A percentile compares a stretch with the other conserved stretches of the same genome.
Evolutionary conservation across 2,329 filamentous ascomycete species (phyloP).

Genomic region (Calonectria honghensis): DNA sequence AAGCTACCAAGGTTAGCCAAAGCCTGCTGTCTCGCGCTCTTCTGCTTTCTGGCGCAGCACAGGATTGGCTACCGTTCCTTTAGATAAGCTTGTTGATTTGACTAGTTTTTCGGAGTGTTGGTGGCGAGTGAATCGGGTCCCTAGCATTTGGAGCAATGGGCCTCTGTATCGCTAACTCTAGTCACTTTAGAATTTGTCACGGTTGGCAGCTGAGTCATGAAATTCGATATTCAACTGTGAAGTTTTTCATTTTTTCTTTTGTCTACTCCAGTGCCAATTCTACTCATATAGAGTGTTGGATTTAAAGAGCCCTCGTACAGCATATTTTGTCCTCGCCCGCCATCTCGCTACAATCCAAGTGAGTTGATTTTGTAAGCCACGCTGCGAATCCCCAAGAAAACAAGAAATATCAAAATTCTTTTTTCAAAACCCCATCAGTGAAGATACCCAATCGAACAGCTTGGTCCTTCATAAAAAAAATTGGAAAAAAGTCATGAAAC

Average conservation of each 20-base stretch:
- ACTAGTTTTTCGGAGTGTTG: neutral
- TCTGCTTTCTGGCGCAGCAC: neutral
- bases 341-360: neutral
- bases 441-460: neutral
- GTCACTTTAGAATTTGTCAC: neutral
- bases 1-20: neutral
- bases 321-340: neutral
- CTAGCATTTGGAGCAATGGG: neutral
- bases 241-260: slow-evolving; percentile 31
- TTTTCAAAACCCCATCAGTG: neutral
- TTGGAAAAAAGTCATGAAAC: slow-evolving; percentile 1
- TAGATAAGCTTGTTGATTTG: neutral
- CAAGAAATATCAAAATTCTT: slow-evolving; percentile 7
- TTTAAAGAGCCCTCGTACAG: slow-evolving; percentile 7
- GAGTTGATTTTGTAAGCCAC: neutral
- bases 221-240: slow-evolving; percentile 5
- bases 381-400: neutral
- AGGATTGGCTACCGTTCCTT: neutral
- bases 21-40: neutral
- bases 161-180: neutral
- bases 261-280: slow-evolving; percentile 30
- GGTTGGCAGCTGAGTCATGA: neutral
- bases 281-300: slow-evolving; percentile 30
- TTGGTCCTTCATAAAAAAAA: slow-evolving; percentile 11
- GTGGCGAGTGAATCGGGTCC: neutral